Conservation (phyloP, 768 basidiomycete genomes). For the Coprinellus micaceus region DNA sequence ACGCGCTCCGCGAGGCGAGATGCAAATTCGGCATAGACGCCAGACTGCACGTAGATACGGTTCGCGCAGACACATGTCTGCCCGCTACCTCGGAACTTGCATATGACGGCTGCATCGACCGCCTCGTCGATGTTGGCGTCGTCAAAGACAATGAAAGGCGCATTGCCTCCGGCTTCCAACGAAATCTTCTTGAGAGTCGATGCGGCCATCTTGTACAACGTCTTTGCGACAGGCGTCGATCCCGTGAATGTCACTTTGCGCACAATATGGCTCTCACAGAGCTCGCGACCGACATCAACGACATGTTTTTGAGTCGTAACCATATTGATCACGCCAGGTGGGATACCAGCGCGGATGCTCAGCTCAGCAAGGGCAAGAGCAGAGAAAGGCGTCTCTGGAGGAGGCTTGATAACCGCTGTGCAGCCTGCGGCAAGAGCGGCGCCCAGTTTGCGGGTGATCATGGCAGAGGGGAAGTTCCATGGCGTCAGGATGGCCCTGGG, state of each 20-base stretch:
- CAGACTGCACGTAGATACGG: slow-evolving; percentile 88
- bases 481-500: slow-evolving; percentile 74
- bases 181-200: slow-evolving; percentile 85
- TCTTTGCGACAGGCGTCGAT: slow-evolving; percentile 76
- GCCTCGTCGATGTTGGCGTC: slow-evolving; percentile 93
- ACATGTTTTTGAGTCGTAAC: slow-evolving; percentile 87
- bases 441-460: slow-evolving; percentile 89
- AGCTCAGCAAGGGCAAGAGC: slow-evolving; percentile 92
- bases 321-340: slow-evolving; percentile 92
- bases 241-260: slow-evolving; percentile 93
- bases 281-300: slow-evolving; percentile 83
- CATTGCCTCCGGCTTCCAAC: slow-evolving; percentile 89
- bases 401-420: slow-evolving; percentile 91
- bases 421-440: slow-evolving; percentile 95
- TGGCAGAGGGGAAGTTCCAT: slow-evolving; percentile 94
- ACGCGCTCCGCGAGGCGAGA: slow-evolving; percentile 81
- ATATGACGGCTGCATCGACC: slow-evolving; percentile 71
- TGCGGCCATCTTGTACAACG: slow-evolving; percentile 67
- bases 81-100: slow-evolving; percentile 78
- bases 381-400: slow-evolving; percentile 93
- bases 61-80: slow-evolving; percentile 90
- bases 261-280: slow-evolving; percentile 84
- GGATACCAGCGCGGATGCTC: slow-evolving; percentile 84
- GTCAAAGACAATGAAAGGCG: slow-evolving; percentile 95
- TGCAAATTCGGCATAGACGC: slow-evolving; percentile 90